Percentiles rank a stretch among this genome's conserved stretches.
phyloP scores from a whole-genome alignment of 768 basidiomycete genomes.

The Mycena belliarum region DNA sequence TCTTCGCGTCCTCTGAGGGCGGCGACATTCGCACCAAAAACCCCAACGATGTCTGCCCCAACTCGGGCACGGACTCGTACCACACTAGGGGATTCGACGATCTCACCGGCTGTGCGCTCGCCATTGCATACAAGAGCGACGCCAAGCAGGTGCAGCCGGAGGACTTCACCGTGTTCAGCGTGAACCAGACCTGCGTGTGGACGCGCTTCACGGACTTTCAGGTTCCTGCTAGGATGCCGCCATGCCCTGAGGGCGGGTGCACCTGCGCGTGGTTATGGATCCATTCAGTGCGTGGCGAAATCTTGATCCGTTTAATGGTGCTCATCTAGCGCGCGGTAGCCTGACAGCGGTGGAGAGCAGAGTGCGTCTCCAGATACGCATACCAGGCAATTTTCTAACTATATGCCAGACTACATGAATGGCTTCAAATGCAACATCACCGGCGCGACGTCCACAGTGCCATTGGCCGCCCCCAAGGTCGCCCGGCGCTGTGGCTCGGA shows the following conservation, averaged over 20 bases:
- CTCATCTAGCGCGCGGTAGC: conserved; percentile 21
- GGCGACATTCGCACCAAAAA: conserved; percentile 53
- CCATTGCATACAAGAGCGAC: conserved; percentile 75
- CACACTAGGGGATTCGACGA: conserved; percentile 60
- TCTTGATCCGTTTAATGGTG: background rate
- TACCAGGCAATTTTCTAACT: background rate
- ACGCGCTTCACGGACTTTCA: conserved; percentile 64
- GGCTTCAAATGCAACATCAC: conserved; percentile 70
- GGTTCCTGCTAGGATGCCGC: conserved; percentile 67
- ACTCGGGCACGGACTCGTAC: conserved; percentile 41
- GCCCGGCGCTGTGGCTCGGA: conserved; percentile 71
- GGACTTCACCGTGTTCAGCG: conserved; percentile 73
- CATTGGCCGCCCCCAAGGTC: conserved; percentile 56
- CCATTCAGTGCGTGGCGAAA: conserved; percentile 45
- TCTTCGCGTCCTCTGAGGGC: conserved; percentile 50
- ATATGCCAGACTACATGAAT: conserved; percentile 65
- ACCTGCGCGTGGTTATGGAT: conserved; percentile 78
- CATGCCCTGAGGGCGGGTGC: conserved; percentile 64
- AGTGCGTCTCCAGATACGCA: conserved; percentile 52
- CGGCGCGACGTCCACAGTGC: conserved; percentile 48
- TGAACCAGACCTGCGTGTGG: conserved; percentile 79
- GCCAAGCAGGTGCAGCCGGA: conserved; percentile 56
- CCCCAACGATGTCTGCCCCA: conserved; percentile 55
- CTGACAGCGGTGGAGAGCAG: conserved; percentile 62
- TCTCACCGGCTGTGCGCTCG: conserved; percentile 65